Evolutionary conservation across 2,329 filamentous ascomycete genomes (phyloP).

Genomic region (Verruconis gallopava): DNA sequence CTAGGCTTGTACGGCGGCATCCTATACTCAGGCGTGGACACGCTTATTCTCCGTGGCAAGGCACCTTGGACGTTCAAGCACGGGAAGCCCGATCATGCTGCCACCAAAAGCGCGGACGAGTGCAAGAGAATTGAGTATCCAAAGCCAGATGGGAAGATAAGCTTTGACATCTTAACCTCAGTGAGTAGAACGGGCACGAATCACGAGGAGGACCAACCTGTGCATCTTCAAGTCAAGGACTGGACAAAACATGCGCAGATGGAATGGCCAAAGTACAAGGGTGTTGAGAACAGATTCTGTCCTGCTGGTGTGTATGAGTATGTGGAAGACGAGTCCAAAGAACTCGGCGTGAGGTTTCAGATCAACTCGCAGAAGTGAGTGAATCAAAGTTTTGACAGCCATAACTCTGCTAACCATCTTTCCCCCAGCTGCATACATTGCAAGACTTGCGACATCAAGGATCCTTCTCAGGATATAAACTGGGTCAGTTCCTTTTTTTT

Average conservation of each 20-base stretch:
- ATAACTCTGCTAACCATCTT: not conserved
- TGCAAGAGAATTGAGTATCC: constrained; percentile 88
- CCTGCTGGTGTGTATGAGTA: constrained; percentile 98
- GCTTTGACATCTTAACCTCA: constrained; percentile 90
- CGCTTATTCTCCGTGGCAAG: constrained; percentile 72
- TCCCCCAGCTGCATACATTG: constrained; percentile 80
- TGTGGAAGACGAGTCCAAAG: constrained; percentile 78
- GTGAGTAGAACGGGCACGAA: constrained; percentile 94
- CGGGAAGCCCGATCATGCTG: constrained; percentile 59
- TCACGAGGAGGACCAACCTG: constrained; percentile 96
- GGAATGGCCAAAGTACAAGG: constrained; percentile 79
- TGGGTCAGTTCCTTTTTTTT: constrained; percentile 29
- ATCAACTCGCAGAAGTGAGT: constrained; percentile 96
- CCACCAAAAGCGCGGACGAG: constrained; percentile 67
- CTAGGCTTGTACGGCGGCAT: constrained; percentile 84
- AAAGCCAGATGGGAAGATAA: constrained; percentile 90
- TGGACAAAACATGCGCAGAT: constrained; percentile 81
- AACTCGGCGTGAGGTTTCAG: constrained; percentile 84
- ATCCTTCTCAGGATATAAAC: constrained; percentile 91
- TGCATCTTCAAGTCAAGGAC: constrained; percentile 87
- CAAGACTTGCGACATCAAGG: constrained; percentile 99
- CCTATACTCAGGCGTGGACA: constrained; percentile 84
- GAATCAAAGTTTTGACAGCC: not conserved
- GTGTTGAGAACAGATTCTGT: constrained; percentile 91
- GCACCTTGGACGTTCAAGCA: constrained; percentile 90